Evolutionary conservation across 805 yeast species (phyloP), one percentile per base, ranked within the genome.

Genomic region (Yarrowia porcina): DNA sequence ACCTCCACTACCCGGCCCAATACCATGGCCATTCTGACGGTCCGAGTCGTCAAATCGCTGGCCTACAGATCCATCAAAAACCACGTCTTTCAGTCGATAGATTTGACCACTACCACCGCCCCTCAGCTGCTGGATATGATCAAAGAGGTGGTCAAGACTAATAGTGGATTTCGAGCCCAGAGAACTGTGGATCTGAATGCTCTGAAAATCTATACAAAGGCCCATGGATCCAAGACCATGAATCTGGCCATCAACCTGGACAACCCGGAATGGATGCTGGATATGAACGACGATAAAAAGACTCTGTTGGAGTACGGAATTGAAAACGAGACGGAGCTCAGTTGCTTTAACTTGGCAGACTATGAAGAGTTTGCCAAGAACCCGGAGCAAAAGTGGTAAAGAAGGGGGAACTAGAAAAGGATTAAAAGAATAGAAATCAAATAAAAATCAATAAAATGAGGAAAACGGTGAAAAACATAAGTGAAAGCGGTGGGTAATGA

Each of bases 211-310:
- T 94, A 94, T 75, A 88, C 97, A 28, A 91, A 90, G 71, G 98
- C 99, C 0, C 98, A 93, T 73, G 94, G 96, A 12, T 83, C 96
- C 30, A 94, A 94, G 75, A 89, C 97, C 1, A 88, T 91, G 84
- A 91, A 94, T 71, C 79, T 94, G 67, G 94, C 91, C 50, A 88
- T 94, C 66, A 94, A 94, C 72, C 82, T 94, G 72, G 97, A 90
- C 27, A 89, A 85, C 69, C 88, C 86, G 6, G 87, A 85, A 63
- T 88, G 96, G 91, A 77, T 89, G 4, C 72, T 89, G 61, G 72
- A 69, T 36, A 76, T 87, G 57, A 71, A 67, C 38, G 77, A 78
- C 64, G 72, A 64, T 10, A 72, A 67, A 65, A 82, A 75, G 69
- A 76, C 76, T n/a, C 76, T 82, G 65, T 73, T 67, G 63, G 82